A percentile compares a stretch with the other conserved stretches of the same genome.
Evolutionary conservation across 2,329 filamentous ascomycete species (phyloP).

Genomic region (Cylindrodendrum hubeiense): DNA sequence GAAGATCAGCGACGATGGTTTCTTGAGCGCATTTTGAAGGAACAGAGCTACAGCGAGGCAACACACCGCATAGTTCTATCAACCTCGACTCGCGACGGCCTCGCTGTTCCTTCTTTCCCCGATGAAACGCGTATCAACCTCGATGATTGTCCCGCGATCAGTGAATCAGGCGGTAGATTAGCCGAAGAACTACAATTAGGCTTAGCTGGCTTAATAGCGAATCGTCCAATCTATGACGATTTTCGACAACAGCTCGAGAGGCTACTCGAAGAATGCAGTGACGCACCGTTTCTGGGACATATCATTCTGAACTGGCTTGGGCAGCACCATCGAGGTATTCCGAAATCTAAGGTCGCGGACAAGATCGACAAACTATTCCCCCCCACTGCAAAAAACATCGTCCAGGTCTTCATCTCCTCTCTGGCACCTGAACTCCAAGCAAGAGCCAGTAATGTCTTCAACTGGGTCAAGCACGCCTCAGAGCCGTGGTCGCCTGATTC

Average conservation of each 20-base stretch:
- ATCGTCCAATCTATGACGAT: too few relatives aligned
- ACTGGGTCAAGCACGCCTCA: background rate
- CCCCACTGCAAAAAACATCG: too few relatives aligned
- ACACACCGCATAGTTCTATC: background rate
- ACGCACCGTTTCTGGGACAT: background rate
- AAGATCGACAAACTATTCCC: background rate
- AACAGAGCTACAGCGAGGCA: background rate
- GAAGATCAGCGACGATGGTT: background rate
- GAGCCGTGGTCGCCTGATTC: background rate
- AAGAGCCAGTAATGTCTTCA: too few relatives aligned
- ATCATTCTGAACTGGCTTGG: background rate
- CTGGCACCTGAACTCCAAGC: too few relatives aligned
- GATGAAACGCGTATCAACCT: background rate
- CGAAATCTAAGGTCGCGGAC: background rate
- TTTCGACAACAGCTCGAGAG: background rate
- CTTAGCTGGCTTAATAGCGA: too few relatives aligned
- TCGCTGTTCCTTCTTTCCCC: too few relatives aligned
- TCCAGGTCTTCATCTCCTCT: background rate
- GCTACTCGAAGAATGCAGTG: background rate
- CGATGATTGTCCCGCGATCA: background rate
- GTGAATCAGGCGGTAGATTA: background rate
- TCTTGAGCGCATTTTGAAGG: background rate
- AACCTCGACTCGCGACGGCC: background rate
- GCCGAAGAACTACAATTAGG: too few relatives aligned
- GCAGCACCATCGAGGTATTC: background rate